Evolutionary conservation across 495 filamentous ascomycete genomes (phyloP).

Genomic region (Penicillium chermesinum): DNA sequence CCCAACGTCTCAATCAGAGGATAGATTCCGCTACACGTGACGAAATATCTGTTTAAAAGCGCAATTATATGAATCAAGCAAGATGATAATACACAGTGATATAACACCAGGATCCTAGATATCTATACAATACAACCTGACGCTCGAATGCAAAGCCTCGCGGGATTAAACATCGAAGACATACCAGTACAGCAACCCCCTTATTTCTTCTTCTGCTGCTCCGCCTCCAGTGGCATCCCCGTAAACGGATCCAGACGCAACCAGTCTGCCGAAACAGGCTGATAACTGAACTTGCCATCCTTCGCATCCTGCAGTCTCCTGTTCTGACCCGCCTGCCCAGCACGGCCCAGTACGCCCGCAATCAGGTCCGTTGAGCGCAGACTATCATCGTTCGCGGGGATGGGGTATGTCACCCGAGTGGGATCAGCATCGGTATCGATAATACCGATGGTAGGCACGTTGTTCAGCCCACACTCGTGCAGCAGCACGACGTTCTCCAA

Average conservation of each 20-base stretch:
- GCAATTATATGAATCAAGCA: too few relatives aligned
- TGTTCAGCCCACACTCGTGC: constrained; percentile 83
- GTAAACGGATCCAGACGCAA: constrained; percentile 28
- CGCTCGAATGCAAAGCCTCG: constrained; percentile 18
- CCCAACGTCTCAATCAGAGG: too few relatives aligned
- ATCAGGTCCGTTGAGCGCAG: constrained; percentile 75
- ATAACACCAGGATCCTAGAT: constrained; percentile 24
- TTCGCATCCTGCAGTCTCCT: constrained; percentile 57
- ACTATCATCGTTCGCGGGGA: constrained; percentile 96
- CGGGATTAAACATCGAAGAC: constrained; percentile 5
- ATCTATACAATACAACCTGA: constrained; percentile 37
- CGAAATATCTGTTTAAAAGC: too few relatives aligned
- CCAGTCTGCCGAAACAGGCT: constrained; percentile 33
- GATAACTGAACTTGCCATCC: constrained; percentile 54
- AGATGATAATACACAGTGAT: constrained; percentile 32
- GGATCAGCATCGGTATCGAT: constrained; percentile 93
- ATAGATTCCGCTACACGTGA: too few relatives aligned
- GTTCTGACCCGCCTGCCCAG: constrained; percentile 71
- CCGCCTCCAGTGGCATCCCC: constrained; percentile 14
- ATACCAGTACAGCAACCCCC: constrained; percentile 1
- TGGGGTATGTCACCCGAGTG: constrained; percentile 91
- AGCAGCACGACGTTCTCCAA: constrained; percentile 84
- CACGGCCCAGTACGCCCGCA: constrained; percentile 76
- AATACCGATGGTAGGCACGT: constrained; percentile 89
- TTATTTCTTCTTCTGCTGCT: constrained; percentile 15